These are phyloP conservation scores for Ephemerocybe angulata DNA, from an alignment of 768 basidiomycete species.

Conservation along the genomic window DNA sequence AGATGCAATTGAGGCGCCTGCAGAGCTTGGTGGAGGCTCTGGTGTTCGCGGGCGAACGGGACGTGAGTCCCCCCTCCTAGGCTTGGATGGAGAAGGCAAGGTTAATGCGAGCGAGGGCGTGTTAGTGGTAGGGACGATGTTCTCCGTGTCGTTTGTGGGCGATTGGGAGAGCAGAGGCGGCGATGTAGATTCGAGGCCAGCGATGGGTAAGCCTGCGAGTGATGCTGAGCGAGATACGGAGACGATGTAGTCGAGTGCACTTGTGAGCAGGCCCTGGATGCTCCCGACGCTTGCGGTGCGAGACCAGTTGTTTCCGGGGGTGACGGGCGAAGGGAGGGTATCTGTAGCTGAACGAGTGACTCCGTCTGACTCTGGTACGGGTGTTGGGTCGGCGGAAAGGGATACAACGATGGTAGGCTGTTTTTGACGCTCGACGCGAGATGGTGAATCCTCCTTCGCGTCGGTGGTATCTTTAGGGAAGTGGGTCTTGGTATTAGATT, in stretches of 20 bases:
- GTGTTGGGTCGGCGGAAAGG: background rate
- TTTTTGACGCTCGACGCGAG: too few relatives aligned
- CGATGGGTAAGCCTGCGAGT: background rate
- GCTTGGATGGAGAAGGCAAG: slow-evolving; percentile 1
- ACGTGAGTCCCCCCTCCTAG: background rate
- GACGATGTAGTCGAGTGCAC: background rate
- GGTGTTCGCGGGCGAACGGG: background rate
- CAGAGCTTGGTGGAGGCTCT: background rate
- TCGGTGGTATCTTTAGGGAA: background rate
- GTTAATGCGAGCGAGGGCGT: background rate
- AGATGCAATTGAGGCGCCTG: background rate
- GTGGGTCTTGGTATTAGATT: background rate
- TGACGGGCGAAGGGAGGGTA: background rate
- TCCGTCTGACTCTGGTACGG: background rate
- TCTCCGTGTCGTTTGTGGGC: background rate
- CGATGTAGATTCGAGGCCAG: too few relatives aligned
- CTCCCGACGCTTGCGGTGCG: background rate
- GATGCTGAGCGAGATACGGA: background rate
- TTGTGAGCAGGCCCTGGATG: background rate
- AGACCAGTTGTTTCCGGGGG: background rate
- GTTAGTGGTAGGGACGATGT: background rate
- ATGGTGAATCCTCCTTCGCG: background rate
- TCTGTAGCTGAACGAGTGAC: background rate
- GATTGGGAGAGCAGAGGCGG: too few relatives aligned
- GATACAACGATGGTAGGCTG: background rate